Evolutionary conservation across 805 yeast species (phyloP).

Genomic region (Debaryomyces prosopidis): DNA sequence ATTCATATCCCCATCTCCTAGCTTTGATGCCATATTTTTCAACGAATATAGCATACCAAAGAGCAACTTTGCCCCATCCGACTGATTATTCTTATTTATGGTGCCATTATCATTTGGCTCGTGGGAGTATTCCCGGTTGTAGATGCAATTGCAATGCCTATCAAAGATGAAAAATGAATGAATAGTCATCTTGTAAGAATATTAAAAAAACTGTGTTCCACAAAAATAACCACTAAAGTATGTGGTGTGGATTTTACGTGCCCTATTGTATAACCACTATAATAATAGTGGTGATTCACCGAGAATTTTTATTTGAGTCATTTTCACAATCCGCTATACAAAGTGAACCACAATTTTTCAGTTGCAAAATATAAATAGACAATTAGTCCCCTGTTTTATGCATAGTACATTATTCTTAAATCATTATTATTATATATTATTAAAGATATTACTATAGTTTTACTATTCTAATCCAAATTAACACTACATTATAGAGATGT

Average conservation of each 20-base stretch:
- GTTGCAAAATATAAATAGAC: conserved; percentile 2
- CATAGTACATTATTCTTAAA: too few species aligned
- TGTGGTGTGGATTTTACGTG: not conserved
- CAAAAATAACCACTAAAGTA: not conserved
- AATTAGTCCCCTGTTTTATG: not conserved
- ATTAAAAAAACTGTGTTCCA: not conserved
- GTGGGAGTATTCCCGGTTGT: conserved; percentile 59
- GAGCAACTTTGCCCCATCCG: conserved; percentile 74
- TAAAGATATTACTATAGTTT: not conserved
- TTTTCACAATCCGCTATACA: not conserved
- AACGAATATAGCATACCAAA: conserved; percentile 85
- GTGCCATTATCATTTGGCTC: conserved; percentile 14
- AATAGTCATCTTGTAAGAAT: conserved; percentile 48
- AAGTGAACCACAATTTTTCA: conserved; percentile 1
- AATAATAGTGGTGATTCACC: conserved; percentile 1
- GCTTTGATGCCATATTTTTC: conserved; percentile 67
- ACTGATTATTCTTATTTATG: conserved; percentile 55
- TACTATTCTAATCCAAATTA: not conserved
- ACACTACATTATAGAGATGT: conserved; percentile 8
- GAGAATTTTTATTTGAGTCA: not conserved
- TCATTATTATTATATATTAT: not conserved
- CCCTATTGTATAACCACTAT: conserved; percentile 2
- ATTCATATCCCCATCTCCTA: conserved; percentile 31
- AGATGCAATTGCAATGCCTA: conserved; percentile 87
- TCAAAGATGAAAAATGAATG: conserved; percentile 90